These are phyloP conservation scores for Penicillium fuscoglaucum DNA, from an alignment of 2,329 filamentous ascomycete species.

Conservation along the genomic window DNA sequence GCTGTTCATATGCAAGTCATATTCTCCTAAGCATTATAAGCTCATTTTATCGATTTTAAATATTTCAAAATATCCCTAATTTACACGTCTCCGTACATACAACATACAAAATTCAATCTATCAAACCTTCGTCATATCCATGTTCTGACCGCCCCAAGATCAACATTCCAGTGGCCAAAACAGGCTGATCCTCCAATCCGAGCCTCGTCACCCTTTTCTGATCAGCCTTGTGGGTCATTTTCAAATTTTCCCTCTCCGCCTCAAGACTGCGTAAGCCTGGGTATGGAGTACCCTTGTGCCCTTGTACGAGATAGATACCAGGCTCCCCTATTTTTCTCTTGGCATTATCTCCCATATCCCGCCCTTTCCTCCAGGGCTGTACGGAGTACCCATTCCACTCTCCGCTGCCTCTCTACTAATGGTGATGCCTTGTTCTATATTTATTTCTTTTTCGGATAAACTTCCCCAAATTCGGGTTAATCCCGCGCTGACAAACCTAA, in stretches of 20 bases:
- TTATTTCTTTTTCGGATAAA: background rate
- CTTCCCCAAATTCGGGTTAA: background rate
- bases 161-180: constrained; percentile 8
- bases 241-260: constrained; percentile 4
- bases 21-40: background rate
- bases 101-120: background rate
- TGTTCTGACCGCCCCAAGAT: constrained; percentile 8
- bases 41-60: background rate
- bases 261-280: constrained; percentile 2
- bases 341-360: constrained; percentile 3
- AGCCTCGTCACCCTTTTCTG: constrained; percentile 9
- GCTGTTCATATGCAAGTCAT: background rate
- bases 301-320: background rate
- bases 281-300: background rate
- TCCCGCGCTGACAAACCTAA: background rate
- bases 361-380: background rate
- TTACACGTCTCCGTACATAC: background rate
- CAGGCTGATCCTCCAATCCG: background rate
- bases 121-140: background rate
- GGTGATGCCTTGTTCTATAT: constrained; percentile 8
- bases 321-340: constrained; percentile 11
- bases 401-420: background rate
- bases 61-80: background rate
- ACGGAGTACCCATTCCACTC: background rate
- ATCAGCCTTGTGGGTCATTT: constrained; percentile 13